These are phyloP conservation scores for Penicillium occitanis DNA, from an alignment of 2,329 filamentous ascomycete species.

Conservation along the genomic window DNA sequence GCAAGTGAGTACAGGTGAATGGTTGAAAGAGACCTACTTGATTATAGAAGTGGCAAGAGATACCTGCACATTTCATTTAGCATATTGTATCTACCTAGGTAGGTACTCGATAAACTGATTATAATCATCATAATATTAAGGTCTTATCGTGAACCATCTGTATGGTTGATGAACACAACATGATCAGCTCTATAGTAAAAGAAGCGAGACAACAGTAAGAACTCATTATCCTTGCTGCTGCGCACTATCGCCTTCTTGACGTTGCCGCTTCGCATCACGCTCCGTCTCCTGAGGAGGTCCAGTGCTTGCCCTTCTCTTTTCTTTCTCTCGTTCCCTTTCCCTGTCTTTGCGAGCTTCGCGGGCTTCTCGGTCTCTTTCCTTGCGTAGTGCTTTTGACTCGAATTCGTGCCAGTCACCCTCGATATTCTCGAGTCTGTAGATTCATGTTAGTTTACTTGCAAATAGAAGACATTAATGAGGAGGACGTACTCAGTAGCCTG, in stretches of 20 bases:
- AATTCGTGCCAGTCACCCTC: slow-evolving; percentile 99
- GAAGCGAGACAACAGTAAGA: background rate
- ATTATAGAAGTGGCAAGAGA: background rate
- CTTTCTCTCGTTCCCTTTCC: slow-evolving; percentile 53
- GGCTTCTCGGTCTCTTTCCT: slow-evolving; percentile 71
- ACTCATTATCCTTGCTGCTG: slow-evolving; percentile 1
- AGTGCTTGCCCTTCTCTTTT: slow-evolving; percentile 49
- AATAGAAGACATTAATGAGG: too few species aligned
- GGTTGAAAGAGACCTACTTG: background rate
- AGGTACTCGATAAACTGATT: background rate
- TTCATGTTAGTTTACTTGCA: slow-evolving; percentile 14
- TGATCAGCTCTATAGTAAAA: slow-evolving; percentile 1
- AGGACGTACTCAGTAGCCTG: slow-evolving; percentile 75
- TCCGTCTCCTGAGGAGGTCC: slow-evolving; percentile 34
- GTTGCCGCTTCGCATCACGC: slow-evolving; percentile 42
- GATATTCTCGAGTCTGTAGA: slow-evolving; percentile 67
- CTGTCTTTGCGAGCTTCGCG: slow-evolving; percentile 44
- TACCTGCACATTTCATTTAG: background rate
- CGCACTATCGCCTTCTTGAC: slow-evolving; percentile 29
- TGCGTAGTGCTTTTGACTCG: slow-evolving; percentile 89
- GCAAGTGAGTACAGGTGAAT: background rate
- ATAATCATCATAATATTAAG: background rate
- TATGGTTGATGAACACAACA: background rate
- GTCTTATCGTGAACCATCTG: background rate
- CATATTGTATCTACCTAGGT: background rate